phyloP scores from a whole-genome alignment of 2,329 filamentous ascomycete genomes.

The Aplosporella prunicola region DNA sequence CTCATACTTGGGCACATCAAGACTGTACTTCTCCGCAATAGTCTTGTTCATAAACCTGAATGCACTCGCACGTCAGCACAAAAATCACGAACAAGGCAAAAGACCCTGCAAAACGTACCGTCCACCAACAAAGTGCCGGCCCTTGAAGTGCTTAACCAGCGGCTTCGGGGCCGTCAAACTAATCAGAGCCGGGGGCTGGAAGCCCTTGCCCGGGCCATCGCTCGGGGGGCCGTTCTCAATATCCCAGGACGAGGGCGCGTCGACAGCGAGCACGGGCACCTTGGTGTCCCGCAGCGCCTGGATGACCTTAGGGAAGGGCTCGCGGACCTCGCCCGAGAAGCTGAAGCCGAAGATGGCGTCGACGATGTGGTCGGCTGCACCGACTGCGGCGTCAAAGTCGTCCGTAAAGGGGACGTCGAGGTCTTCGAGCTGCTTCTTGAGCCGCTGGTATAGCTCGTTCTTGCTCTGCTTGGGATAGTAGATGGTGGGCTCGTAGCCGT shows the following conservation, averaged over 20 bases:
- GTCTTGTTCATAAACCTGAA: conserved; percentile 67
- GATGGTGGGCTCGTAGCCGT: conserved; percentile 78
- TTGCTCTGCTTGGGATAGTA: conserved; percentile 92
- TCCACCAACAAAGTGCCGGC: conserved; percentile 86
- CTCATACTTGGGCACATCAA: conserved; percentile 74
- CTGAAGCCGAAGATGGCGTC: conserved; percentile 96
- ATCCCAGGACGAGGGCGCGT: conserved; percentile 91
- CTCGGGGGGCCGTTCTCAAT: conserved; percentile 77
- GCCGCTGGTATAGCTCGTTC: conserved; percentile 82
- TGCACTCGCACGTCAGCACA: conserved; percentile 13
- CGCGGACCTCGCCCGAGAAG: conserved; percentile 84
- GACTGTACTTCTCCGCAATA: conserved; percentile 75
- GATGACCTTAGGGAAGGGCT: conserved; percentile 81
- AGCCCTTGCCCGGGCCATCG: conserved; percentile 66
- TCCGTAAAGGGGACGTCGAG: conserved; percentile 74
- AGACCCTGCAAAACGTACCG: conserved; percentile 41
- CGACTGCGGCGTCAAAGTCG: conserved; percentile 62
- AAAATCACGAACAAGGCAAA: neutral
- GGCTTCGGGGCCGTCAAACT: conserved; percentile 93
- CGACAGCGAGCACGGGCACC: conserved; percentile 75
- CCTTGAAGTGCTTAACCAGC: conserved; percentile 70
- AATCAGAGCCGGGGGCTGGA: conserved; percentile 71
- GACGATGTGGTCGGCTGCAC: conserved; percentile 66
- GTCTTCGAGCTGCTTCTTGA: conserved; percentile 75
- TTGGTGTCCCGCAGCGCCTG: conserved; percentile 61